A percentile compares a stretch with the other conserved stretches of the same genome.
Conservation (phyloP, 2,329 filamentous ascomycete species). For the Talaromyces sp. region DNA sequence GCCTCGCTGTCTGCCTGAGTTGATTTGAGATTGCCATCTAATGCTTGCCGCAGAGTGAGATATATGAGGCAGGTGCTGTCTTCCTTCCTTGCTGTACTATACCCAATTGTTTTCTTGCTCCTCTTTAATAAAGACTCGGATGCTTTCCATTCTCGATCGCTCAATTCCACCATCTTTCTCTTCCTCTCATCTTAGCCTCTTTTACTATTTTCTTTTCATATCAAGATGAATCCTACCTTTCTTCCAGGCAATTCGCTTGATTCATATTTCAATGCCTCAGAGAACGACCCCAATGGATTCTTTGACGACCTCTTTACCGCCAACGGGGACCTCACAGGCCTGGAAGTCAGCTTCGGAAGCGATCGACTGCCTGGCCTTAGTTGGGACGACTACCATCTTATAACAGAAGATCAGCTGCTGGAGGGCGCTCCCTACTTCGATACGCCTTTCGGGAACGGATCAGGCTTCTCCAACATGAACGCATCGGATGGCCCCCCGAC, state of each 20-base stretch:
- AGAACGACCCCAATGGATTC: background rate
- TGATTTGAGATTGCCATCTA: background rate
- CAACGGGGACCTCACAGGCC: background rate
- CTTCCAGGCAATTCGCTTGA: background rate
- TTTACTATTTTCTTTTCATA: background rate
- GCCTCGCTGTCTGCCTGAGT: slow-evolving; percentile 6
- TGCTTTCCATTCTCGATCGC: background rate
- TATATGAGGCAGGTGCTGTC: background rate
- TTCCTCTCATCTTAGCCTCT: background rate
- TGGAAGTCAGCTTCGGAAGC: background rate
- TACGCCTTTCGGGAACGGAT: background rate
- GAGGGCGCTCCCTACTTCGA: background rate
- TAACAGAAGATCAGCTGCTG: background rate
- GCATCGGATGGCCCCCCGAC: background rate
- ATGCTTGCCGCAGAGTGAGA: slow-evolving; percentile 1
- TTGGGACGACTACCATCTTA: background rate
- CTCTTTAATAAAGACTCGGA: background rate
- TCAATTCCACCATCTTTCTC: background rate
- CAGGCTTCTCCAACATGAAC: background rate
- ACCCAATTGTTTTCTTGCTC: background rate
- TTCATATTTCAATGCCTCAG: background rate
- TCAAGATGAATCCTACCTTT: background rate
- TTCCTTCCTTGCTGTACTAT: background rate
- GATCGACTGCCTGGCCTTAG: background rate
- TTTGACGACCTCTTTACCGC: background rate